Percentiles rank a stretch among this genome's conserved stretches.
Conservation (phyloP, 768 basidiomycete species). For the Peribolospora baueri region DNA sequence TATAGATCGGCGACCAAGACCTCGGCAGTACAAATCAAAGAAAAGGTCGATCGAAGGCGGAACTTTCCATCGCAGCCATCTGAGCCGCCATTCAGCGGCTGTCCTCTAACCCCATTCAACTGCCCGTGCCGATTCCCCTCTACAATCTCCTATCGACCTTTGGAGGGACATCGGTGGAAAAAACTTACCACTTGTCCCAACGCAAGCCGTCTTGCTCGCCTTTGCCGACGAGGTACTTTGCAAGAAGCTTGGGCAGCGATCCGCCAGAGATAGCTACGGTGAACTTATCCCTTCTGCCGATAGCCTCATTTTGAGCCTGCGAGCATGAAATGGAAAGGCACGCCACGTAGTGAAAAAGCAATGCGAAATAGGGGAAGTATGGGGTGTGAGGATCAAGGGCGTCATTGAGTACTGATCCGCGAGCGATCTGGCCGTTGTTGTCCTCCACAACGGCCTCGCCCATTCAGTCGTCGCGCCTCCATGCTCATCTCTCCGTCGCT, state of each 20-base stretch:
- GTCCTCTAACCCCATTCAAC: no score
- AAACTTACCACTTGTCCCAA: slow-evolving; percentile 81
- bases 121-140: background rate
- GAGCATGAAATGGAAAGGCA: no score
- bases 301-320: slow-evolving; percentile 60
- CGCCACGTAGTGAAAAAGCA: no score
- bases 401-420: no score
- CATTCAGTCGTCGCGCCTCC: no score
- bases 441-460: no score
- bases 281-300: slow-evolving; percentile 72
- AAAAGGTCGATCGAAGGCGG: background rate
- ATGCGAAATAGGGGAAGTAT: no score
- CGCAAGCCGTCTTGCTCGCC: slow-evolving; percentile 34
- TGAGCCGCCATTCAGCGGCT: no score
- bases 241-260: slow-evolving; percentile 42
- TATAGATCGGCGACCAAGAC: background rate
- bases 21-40: background rate
- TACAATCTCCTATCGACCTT: background rate
- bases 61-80: background rate
- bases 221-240: slow-evolving; percentile 40
- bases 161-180: background rate
- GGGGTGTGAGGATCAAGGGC: no score
- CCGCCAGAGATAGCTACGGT: slow-evolving; percentile 86
- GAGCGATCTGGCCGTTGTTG: no score
- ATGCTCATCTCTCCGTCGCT: no score